Conservation (phyloP, 441 rosid genomes). For the Erodium trifolium region DNA sequence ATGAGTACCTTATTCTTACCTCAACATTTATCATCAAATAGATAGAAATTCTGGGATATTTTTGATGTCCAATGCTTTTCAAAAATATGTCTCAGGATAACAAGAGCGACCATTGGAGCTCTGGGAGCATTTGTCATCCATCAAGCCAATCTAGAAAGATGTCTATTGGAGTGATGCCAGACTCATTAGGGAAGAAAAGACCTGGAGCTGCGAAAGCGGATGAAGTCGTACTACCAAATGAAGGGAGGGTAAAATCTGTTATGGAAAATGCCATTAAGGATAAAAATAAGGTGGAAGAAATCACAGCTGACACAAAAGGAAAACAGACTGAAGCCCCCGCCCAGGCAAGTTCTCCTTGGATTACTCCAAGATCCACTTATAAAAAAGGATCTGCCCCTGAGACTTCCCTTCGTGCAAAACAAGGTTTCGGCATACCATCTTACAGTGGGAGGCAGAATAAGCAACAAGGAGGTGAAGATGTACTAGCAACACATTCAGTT, state of each 20-base stretch:
- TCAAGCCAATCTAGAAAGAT: constrained; percentile 73
- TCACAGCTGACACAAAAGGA: constrained; percentile 24
- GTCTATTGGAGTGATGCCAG: constrained; percentile 61
- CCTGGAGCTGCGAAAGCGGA: neutral
- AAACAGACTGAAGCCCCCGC: constrained; percentile 29
- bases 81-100: constrained; percentile 37
- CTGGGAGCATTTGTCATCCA: constrained; percentile 44
- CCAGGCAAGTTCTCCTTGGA: constrained; percentile 50
- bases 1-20: no score
- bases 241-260: constrained; percentile 22
- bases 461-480: constrained; percentile 28
- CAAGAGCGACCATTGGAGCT: constrained; percentile 45
- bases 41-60: neutral
- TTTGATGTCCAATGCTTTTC: constrained; percentile 2
- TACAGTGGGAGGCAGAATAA: constrained; percentile 30
- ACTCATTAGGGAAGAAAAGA: constrained; percentile 26
- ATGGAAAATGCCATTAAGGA: constrained; percentile 22
- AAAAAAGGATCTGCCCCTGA: constrained; percentile 32
- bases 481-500: constrained; percentile 26
- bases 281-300: constrained; percentile 24
- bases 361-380: constrained; percentile 33
- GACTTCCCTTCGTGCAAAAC: constrained; percentile 22
- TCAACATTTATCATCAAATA: no score
- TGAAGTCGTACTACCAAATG: constrained; percentile 6
- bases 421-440: constrained; percentile 29